Evolutionary conservation across 345 rosid species (phyloP), one percentile per base, ranked within the genome.

Genomic region (Excoecaria cochinchinensis): DNA sequence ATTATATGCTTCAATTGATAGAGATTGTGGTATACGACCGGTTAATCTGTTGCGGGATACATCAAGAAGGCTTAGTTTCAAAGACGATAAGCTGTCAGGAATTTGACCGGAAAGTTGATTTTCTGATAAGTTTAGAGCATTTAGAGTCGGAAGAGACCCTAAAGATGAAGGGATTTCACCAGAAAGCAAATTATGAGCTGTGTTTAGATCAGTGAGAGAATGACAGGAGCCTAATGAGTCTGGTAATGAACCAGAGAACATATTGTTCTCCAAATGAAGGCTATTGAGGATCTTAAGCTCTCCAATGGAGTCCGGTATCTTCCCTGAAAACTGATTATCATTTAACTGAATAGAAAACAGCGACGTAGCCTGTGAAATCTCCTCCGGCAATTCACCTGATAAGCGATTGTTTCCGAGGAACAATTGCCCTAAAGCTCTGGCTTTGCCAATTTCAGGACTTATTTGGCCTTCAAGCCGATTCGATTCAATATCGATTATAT

Each of bases 1-100:
- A 3, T 77, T 89, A 82, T 91, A 86, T 1, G 97, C 96, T 63
- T 84, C 85, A 55, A 86, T 82, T 1, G 94, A 87, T 16, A 92
- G 87, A 75, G 92, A 86, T 67, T 71, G 76, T 6, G 97, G 99
- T 53, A 95, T 81, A 6, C 56, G 86, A 77, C 99, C 99, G 0
- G 86, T 75, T 78, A 95, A 83, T 15, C 68, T 73, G 70, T 95
- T 95, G 81, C 85, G 66, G 5, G 97, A 84, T 7, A 94, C 87
- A 84, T 94, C 99, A 62, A 94, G 97, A 78, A 92, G 92, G 82
- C 90, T 91, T 46, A 94, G 87, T 25, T 81, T 90, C 70, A 90
- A 82, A 68, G 90, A 82, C 25, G 97, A 87, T 69, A 95, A 80
- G 71, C 87, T 89, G 19, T 79, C 87, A 0, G 98, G 98, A 42